These are phyloP conservation scores for Phytophthora pisi DNA, from an alignment of 352 stramenopile species.

Conservation along the genomic window DNA sequence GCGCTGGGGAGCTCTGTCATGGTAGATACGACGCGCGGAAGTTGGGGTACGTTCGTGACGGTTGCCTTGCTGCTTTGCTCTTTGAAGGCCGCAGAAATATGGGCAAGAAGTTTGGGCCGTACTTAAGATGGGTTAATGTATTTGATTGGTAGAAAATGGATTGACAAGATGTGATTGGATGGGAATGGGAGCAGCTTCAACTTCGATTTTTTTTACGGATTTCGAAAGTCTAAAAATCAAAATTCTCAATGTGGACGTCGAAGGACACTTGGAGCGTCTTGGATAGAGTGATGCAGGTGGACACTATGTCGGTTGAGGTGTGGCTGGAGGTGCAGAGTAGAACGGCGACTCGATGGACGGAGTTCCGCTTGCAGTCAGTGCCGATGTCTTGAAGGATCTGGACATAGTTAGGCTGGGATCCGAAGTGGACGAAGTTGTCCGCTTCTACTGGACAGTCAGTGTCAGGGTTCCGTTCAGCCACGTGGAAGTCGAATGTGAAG, in stretches of 20 bases:
- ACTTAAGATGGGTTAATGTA: background rate
- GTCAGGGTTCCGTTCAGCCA: background rate
- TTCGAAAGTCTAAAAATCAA: background rate
- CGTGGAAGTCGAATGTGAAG: background rate
- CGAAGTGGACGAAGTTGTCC: slow-evolving; percentile 14
- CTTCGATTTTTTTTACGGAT: background rate
- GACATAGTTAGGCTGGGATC: slow-evolving; percentile 20
- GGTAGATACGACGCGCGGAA: slow-evolving; percentile 1
- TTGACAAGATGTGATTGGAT: background rate
- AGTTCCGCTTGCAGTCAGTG: slow-evolving; percentile 4
- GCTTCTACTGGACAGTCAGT: background rate
- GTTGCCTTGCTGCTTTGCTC: background rate
- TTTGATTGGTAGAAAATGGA: background rate
- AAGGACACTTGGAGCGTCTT: slow-evolving; percentile 11
- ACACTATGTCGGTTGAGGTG: background rate
- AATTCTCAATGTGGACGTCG: slow-evolving; percentile 5
- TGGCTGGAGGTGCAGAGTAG: slow-evolving; percentile 6
- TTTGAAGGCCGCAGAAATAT: background rate
- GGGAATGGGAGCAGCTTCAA: background rate
- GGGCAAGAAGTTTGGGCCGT: background rate
- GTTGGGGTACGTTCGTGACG: background rate
- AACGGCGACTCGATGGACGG: slow-evolving; percentile 25
- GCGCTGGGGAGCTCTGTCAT: slow-evolving; percentile 32
- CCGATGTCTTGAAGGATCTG: slow-evolving; percentile 25
- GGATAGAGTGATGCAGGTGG: background rate